Conservation (phyloP, 495 filamentous ascomycete species). For the Podospora anserina region DNA sequence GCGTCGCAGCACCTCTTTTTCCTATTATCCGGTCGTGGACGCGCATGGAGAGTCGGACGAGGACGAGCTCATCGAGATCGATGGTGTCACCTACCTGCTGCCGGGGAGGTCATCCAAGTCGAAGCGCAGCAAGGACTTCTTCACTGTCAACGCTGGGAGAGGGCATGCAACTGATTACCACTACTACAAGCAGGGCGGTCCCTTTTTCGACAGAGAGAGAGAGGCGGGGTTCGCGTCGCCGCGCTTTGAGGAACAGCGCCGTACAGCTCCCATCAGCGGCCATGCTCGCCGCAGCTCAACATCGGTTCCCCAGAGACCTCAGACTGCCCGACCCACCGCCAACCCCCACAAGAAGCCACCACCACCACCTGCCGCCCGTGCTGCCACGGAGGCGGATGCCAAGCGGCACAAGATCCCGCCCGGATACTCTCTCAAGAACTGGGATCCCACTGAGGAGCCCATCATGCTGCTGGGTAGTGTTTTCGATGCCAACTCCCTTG, state of each 20-base stretch:
- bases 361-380: conserved; percentile 39
- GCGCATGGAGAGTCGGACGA: conserved; percentile 58
- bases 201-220: conserved; percentile 38
- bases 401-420: conserved; percentile 75
- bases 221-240: conserved; percentile 44
- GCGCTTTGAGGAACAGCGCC: conserved; percentile 43
- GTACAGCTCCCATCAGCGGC: conserved; percentile 25
- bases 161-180: conserved; percentile 56
- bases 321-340: conserved; percentile 42
- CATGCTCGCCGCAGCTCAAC: conserved; percentile 46
- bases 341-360: conserved; percentile 38
- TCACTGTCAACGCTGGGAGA: conserved; percentile 39
- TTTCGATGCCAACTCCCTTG: conserved; percentile 94
- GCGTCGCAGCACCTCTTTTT: conserved; percentile 49
- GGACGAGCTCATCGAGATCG: conserved; percentile 55
- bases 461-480: conserved; percentile 93
- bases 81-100: conserved; percentile 46
- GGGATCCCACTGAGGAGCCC: conserved; percentile 89
- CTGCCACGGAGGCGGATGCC: conserved; percentile 85
- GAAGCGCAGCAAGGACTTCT: conserved; percentile 38
- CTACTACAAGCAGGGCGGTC: conserved; percentile 52
- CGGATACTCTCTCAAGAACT: conserved; percentile 97
- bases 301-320: conserved; percentile 40
- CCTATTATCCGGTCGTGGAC: conserved; percentile 52
- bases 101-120: conserved; percentile 45